A percentile compares a stretch with the other conserved stretches of the same genome.
These are phyloP conservation scores for Solanum megistacrolobum DNA, from an alignment of 257 asterid genomes.

Conservation along the genomic window DNA sequence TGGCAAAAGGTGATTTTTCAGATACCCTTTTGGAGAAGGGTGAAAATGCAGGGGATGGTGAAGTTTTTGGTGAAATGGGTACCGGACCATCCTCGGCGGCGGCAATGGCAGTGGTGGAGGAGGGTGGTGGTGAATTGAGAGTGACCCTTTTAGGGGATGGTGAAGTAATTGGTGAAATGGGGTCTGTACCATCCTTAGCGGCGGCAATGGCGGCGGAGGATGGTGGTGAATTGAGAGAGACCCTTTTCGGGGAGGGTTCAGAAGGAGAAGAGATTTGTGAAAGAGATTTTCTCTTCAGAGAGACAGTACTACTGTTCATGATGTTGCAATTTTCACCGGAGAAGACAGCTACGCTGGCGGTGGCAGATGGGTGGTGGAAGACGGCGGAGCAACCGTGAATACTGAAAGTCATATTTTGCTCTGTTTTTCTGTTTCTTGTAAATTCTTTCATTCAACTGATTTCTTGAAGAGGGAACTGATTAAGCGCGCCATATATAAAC, in stretches of 20 bases:
- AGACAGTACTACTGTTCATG: not conserved
- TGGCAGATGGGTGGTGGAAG: not conserved
- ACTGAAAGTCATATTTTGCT: not conserved
- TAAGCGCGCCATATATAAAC: not conserved
- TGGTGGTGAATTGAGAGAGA: not conserved
- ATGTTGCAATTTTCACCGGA: not conserved
- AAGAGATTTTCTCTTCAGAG: conserved; percentile 1
- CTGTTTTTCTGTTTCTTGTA: not conserved
- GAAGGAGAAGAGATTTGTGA: not conserved
- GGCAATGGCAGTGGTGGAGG: not conserved
- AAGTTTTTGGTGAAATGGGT: not conserved
- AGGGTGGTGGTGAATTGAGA: not conserved
- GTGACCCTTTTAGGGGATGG: not conserved
- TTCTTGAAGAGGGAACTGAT: not conserved
- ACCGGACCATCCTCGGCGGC: not conserved
- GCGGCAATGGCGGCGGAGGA: not conserved
- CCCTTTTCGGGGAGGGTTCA: not conserved
- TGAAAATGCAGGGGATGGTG: not conserved
- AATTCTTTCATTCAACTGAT: not conserved
- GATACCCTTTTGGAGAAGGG: not conserved
- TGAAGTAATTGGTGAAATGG: not conserved
- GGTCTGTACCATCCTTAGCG: not conserved
- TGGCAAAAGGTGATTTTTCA: not conserved
- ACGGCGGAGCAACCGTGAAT: not conserved
- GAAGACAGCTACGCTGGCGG: not conserved